Evolutionary conservation across 352 stramenopile genomes (phyloP).

Genomic region (Phytopythium litorale): DNA sequence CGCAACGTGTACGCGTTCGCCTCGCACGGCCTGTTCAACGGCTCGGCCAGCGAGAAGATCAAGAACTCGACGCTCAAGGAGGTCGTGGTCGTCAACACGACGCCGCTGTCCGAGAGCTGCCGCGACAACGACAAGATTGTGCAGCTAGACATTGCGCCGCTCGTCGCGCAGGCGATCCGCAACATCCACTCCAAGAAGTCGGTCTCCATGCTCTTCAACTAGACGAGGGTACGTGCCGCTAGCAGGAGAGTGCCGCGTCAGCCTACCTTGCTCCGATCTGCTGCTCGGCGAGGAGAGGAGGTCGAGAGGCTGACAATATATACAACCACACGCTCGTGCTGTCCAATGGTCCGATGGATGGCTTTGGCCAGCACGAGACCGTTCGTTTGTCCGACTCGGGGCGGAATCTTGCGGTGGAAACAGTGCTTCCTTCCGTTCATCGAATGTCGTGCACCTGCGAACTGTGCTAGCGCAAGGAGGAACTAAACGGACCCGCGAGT

Average conservation of each 20-base stretch:
- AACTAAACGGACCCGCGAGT: not conserved
- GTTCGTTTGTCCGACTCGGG: not conserved
- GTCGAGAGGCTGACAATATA: not conserved
- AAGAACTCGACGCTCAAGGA: slow-evolving; percentile 89
- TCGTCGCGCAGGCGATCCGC: slow-evolving; percentile 98
- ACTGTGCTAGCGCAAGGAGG: not conserved
- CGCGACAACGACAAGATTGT: slow-evolving; percentile 97
- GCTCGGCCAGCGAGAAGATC: slow-evolving; percentile 87
- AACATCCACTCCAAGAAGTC: slow-evolving; percentile 99
- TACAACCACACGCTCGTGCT: not conserved
- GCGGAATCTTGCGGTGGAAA: not conserved
- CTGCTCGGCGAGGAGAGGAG: not conserved
- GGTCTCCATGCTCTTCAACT: slow-evolving; percentile 99
- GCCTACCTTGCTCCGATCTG: not conserved
- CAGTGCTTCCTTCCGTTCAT: not conserved
- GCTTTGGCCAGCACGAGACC: not conserved
- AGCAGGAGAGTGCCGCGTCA: not conserved
- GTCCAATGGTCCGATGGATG: not conserved
- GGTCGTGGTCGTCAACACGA: slow-evolving; percentile 90
- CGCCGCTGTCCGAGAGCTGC: slow-evolving; percentile 78
- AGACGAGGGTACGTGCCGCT: slow-evolving; percentile 22
- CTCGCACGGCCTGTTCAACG: slow-evolving; percentile 97
- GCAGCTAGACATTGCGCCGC: slow-evolving; percentile 96
- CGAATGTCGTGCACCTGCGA: not conserved
- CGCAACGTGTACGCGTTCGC: slow-evolving; percentile 99